phyloP scores from a whole-genome alignment of 2,329 filamentous ascomycete species.

The Penicillium sp. region DNA sequence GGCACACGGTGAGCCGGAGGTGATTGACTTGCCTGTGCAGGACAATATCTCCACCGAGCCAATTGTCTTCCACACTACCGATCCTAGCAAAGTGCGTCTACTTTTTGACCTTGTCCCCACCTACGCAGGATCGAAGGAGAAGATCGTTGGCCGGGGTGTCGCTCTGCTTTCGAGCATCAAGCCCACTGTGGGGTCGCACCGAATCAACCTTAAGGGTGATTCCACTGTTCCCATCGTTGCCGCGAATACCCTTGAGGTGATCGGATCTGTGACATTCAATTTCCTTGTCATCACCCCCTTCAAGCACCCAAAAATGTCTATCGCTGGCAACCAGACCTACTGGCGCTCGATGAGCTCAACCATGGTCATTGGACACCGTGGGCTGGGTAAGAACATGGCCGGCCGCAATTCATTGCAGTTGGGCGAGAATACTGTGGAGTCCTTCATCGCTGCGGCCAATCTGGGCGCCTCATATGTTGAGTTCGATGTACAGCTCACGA shows the following conservation, averaged over 20 bases:
- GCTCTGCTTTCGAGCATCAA: slow-evolving; percentile 85
- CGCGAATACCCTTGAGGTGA: slow-evolving; percentile 78
- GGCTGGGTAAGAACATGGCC: slow-evolving; percentile 85
- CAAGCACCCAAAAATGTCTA: slow-evolving; percentile 86
- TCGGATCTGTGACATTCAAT: slow-evolving; percentile 94
- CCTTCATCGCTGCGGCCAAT: slow-evolving; percentile 94
- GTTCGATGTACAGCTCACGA: slow-evolving; percentile 93
- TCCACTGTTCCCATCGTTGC: slow-evolving; percentile 88
- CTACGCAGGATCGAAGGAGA: slow-evolving; percentile 78
- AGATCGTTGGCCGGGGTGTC: slow-evolving; percentile 82
- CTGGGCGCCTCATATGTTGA: slow-evolving; percentile 74
- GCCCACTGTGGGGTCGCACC: slow-evolving; percentile 75
- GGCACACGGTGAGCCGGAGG: slow-evolving; percentile 80
- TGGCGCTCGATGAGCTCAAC: slow-evolving; percentile 91
- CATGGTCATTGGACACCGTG: slow-evolving; percentile 73
- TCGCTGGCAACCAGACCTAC: slow-evolving; percentile 88
- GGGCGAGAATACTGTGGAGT: slow-evolving; percentile 92
- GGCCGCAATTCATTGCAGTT: slow-evolving; percentile 85
- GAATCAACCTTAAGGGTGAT: slow-evolving; percentile 91
- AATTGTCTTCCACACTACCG: slow-evolving; percentile 79
- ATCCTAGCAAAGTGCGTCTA: slow-evolving; percentile 79
- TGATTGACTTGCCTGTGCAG: slow-evolving; percentile 89
- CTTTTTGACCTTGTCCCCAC: slow-evolving; percentile 95
- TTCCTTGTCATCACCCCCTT: slow-evolving; percentile 95
- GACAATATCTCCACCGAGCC: slow-evolving; percentile 93